phyloP scores from a whole-genome alignment of 345 rosid species.

The Melaleuca quinquenervia region DNA sequence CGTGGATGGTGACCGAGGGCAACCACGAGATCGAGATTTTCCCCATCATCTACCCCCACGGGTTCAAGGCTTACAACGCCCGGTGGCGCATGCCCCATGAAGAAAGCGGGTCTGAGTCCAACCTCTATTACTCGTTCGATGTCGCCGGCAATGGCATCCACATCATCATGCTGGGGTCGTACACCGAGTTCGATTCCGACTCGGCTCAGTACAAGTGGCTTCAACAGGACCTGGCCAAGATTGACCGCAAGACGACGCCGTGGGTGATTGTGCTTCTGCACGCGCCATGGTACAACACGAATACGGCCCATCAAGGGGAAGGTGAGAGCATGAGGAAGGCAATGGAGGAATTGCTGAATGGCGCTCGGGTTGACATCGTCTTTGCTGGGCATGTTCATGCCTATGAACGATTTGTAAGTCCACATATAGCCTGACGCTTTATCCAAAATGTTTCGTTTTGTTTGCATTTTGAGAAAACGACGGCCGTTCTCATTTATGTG shows the following conservation, averaged over 20 bases:
- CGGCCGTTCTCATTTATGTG: neutral
- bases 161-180: constrained; percentile 64
- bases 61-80: constrained; percentile 68
- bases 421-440: neutral
- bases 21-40: constrained; percentile 75
- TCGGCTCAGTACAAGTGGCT: constrained; percentile 81
- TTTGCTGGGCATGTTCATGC: constrained; percentile 92
- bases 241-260: constrained; percentile 63
- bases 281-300: constrained; percentile 90
- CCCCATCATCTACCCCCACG: constrained; percentile 51
- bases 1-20: constrained; percentile 96
- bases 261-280: constrained; percentile 73
- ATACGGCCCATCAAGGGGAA: constrained; percentile 78
- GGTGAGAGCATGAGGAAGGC: constrained; percentile 76
- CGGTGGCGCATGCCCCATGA: constrained; percentile 84
- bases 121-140: constrained; percentile 78
- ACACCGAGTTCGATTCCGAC: constrained; percentile 38
- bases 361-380: constrained; percentile 65
- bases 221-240: constrained; percentile 35
- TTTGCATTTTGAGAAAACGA: neutral
- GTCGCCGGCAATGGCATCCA: constrained; percentile 46
- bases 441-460: neutral
- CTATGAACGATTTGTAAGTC: constrained; percentile 85
- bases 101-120: constrained; percentile 67
- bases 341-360: constrained; percentile 62